A percentile compares a stretch with the other conserved stretches of the same genome.
Evolutionary conservation across 768 basidiomycete genomes (phyloP).

Genomic region (Crassisporium funariophilum): DNA sequence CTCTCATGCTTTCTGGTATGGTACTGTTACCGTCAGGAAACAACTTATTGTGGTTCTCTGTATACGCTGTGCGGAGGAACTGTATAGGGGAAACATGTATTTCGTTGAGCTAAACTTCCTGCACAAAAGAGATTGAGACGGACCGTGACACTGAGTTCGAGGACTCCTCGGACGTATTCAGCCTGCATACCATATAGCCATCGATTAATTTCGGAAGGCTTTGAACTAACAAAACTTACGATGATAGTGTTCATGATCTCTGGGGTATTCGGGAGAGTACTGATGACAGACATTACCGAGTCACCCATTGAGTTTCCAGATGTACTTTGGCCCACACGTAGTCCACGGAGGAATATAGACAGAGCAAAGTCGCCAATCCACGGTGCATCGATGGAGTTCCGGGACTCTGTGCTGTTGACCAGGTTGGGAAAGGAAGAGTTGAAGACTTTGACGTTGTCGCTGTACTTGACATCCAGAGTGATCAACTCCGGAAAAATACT

Average conservation of each 20-base stretch:
- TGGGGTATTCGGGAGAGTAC: constrained; percentile 10
- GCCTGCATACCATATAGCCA: constrained; percentile 6
- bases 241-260: constrained; percentile 16
- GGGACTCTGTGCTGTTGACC: constrained; percentile 17
- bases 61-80: constrained; percentile 24
- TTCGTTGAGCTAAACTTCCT: not conserved
- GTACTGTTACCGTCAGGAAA: constrained; percentile 14
- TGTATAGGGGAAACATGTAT: not conserved
- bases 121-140: not conserved
- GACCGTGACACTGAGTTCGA: constrained; percentile 25
- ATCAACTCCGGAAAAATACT: constrained; percentile 16
- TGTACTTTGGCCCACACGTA: constrained; percentile 17
- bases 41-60: constrained; percentile 15
- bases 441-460: constrained; percentile 14
- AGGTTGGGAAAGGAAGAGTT: constrained; percentile 22
- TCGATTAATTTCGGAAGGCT: not conserved
- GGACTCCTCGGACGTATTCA: constrained; percentile 21
- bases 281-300: constrained; percentile 16
- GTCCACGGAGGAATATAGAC: constrained; percentile 17
- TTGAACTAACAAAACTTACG: constrained; percentile 5
- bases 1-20: constrained; percentile 19
- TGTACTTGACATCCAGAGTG: constrained; percentile 16
- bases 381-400: constrained; percentile 15
- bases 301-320: constrained; percentile 22
- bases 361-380: constrained; percentile 22